phyloP scores from a whole-genome alignment of 2,329 filamentous ascomycete species.

The Penicillium sp. region DNA sequence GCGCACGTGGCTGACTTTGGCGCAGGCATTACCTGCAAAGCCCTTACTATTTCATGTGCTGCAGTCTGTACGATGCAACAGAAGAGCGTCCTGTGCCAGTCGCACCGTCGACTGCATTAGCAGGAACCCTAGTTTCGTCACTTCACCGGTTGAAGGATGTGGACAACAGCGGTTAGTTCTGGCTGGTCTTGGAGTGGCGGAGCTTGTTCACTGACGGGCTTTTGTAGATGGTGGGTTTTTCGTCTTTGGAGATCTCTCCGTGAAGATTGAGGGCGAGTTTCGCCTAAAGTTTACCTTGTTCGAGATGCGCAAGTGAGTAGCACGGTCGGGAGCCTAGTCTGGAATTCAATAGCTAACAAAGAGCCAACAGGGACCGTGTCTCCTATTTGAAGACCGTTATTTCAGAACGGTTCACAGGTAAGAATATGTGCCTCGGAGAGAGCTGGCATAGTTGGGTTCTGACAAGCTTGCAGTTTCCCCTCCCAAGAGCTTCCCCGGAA shows the following conservation, averaged over 20 bases:
- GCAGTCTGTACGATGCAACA: constrained; percentile 54
- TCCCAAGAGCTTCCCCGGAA: constrained; percentile 72
- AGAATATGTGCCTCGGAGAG: constrained; percentile 22
- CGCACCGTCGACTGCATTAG: constrained; percentile 56
- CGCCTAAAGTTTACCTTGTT: constrained; percentile 75
- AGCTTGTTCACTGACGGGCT: not conserved
- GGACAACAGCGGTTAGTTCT: constrained; percentile 59
- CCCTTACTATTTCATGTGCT: constrained; percentile 64
- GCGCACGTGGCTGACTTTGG: constrained; percentile 16
- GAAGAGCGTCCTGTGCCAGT: constrained; percentile 47
- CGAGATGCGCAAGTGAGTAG: constrained; percentile 62
- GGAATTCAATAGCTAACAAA: constrained; percentile 19
- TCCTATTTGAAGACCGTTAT: constrained; percentile 55
- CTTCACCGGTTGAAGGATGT: constrained; percentile 78
- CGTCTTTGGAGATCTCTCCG: constrained; percentile 84
- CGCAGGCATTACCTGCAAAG: constrained; percentile 62
- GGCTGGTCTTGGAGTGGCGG: not conserved
- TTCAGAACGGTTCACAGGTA: constrained; percentile 68
- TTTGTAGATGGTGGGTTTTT: constrained; percentile 76
- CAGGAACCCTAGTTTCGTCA: constrained; percentile 75
- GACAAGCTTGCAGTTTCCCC: constrained; percentile 36
- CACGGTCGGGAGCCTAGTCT: constrained; percentile 1
- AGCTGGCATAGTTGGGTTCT: constrained; percentile 8
- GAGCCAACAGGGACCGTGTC: constrained; percentile 41
- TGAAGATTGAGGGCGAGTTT: constrained; percentile 70